Conservation (phyloP, 306 rosid genomes). For the Fagus crenata region DNA sequence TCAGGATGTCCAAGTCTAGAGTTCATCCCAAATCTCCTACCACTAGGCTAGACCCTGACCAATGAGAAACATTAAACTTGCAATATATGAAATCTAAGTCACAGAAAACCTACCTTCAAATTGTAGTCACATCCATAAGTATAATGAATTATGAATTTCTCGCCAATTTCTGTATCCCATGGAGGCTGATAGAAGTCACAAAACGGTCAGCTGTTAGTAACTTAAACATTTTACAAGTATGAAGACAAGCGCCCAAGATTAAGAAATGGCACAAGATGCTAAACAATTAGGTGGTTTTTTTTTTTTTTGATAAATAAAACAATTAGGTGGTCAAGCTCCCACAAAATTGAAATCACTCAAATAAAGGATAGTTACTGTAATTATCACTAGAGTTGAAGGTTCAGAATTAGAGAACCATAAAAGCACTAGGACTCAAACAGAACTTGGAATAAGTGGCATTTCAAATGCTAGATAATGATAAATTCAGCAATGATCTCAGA, state of each 20-base stretch:
- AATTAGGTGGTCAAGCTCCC: background rate
- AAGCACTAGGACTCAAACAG: background rate
- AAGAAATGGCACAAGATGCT: slow-evolving; percentile 2
- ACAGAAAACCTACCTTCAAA: slow-evolving; percentile 64
- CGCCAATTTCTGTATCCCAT: slow-evolving; percentile 77
- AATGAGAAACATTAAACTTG: background rate
- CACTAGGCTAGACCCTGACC: no score
- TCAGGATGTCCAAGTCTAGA: no score
- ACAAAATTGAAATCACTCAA: background rate
- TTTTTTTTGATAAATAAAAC: no score
- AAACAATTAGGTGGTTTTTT: no score
- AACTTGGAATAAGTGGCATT: background rate
- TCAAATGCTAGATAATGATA: background rate
- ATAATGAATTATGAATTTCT: slow-evolving; percentile 79
- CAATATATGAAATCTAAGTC: background rate
- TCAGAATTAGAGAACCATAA: slow-evolving; percentile 1
- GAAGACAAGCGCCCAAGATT: background rate
- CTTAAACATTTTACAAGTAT: slow-evolving; percentile 1
- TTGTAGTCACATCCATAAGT: slow-evolving; percentile 92
- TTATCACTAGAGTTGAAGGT: background rate
- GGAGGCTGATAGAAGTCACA: slow-evolving; percentile 70
- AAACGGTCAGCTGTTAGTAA: slow-evolving; percentile 30
- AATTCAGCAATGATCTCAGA: slow-evolving; percentile 3
- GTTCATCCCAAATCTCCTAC: no score
- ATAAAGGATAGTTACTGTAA: background rate